Evolutionary conservation across 106 monocot genomes (phyloP).

Genomic region (Amphibolis antarctica): DNA sequence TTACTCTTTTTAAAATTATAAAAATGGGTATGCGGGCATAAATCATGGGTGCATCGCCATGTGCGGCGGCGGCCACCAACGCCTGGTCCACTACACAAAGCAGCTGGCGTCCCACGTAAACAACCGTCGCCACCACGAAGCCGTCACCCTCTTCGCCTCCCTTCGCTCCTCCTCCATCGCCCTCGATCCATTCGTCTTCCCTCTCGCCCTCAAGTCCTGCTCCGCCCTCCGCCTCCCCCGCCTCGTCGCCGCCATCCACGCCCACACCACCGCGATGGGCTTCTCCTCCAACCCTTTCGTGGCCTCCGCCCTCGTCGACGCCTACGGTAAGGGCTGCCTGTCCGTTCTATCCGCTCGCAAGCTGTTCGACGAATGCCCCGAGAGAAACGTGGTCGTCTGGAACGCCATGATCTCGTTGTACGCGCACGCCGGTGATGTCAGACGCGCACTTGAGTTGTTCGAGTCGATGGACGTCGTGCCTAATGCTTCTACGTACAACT

Average conservation of each 20-base stretch:
- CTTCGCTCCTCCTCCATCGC: constrained; percentile 41
- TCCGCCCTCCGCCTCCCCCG: constrained; percentile 32
- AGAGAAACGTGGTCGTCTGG: constrained; percentile 54
- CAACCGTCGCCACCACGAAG: constrained; percentile 35
- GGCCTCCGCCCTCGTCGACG: constrained; percentile 56
- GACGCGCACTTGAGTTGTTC: constrained; percentile 22
- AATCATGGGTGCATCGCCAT: no score
- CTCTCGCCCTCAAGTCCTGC: constrained; percentile 69
- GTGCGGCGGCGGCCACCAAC: constrained; percentile 18
- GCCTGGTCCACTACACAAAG: constrained; percentile 37
- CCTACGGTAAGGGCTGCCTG: constrained; percentile 45
- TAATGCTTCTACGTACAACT: constrained; percentile 43
- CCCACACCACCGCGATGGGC: constrained; percentile 34
- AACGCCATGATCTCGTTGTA: constrained; percentile 47
- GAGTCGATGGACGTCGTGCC: constrained; percentile 45
- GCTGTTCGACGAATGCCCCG: constrained; percentile 50
- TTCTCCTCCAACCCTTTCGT: constrained; percentile 43
- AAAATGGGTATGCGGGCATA: no score
- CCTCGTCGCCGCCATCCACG: constrained; percentile 31
- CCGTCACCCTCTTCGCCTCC: constrained; percentile 50
- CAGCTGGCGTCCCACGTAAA: constrained; percentile 42
- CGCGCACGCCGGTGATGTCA: constrained; percentile 19
- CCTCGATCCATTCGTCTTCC: constrained; percentile 57
- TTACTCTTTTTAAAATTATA: no score
- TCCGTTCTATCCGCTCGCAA: constrained; percentile 21